Evolutionary conservation across 2,329 filamentous ascomycete species (phyloP).

Genomic region (Monosporascus ibericus): DNA sequence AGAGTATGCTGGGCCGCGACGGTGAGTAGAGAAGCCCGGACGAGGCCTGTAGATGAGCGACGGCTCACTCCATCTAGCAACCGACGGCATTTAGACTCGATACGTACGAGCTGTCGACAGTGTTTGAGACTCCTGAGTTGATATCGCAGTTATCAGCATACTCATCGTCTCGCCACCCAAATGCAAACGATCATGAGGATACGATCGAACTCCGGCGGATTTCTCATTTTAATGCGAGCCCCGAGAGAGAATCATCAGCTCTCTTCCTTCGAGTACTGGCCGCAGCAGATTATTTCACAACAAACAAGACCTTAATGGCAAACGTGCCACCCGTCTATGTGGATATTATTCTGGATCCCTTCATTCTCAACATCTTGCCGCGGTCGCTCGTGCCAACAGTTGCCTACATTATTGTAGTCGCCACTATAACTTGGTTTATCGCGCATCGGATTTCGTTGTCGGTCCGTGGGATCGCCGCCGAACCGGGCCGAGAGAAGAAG

Average conservation of each 20-base stretch:
- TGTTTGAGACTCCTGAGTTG: constrained; percentile 58
- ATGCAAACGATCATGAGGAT: constrained; percentile 11
- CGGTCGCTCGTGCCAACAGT: constrained; percentile 68
- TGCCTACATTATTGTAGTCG: constrained; percentile 60
- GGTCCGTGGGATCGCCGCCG: constrained; percentile 22
- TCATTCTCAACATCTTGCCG: constrained; percentile 72
- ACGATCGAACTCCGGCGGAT: constrained; percentile 5
- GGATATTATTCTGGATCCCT: constrained; percentile 84
- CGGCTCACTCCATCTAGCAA: constrained; percentile 52
- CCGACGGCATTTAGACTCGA: constrained; percentile 73
- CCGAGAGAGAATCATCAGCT: constrained; percentile 37
- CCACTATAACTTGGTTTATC: constrained; percentile 39
- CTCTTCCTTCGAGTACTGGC: constrained; percentile 70
- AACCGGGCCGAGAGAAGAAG: constrained; percentile 30
- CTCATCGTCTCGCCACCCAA: constrained; percentile 43
- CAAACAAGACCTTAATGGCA: constrained; percentile 68
- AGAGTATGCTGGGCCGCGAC: constrained; percentile 91
- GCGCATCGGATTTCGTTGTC: constrained; percentile 29
- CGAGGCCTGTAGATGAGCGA: constrained; percentile 4
- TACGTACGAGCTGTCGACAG: constrained; percentile 53
- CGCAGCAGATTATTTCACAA: constrained; percentile 79
- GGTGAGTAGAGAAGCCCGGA: constrained; percentile 46
- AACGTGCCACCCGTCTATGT: constrained; percentile 66
- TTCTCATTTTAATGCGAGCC: constrained; percentile 1
- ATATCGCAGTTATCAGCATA: constrained; percentile 60